Percentiles rank a stretch among this genome's conserved stretches.
Conservation (phyloP, 371 early-diverging fungal genomes). For the Rhizopus sp. region DNA sequence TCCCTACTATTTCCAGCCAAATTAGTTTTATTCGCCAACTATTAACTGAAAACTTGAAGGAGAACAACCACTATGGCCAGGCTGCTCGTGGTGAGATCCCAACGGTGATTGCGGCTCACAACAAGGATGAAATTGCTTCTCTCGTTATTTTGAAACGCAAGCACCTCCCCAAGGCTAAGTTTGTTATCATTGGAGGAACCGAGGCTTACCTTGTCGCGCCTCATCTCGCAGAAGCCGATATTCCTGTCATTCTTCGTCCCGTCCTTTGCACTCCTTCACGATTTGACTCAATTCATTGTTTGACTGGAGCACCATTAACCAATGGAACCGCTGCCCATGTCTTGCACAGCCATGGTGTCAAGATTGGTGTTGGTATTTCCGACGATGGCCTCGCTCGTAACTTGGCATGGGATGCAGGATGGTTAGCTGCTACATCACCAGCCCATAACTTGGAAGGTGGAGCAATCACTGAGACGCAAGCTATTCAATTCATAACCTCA, state of each 20-base stretch:
- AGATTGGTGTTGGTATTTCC: conserved; percentile 59
- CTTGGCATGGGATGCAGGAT: conserved; percentile 81
- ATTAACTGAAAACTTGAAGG: conserved; percentile 31
- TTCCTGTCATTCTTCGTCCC: conserved; percentile 69
- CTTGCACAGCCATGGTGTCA: conserved; percentile 65
- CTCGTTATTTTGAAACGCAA: conserved; percentile 60
- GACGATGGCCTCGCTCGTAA: conserved; percentile 66
- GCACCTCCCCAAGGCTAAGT: conserved; percentile 30
- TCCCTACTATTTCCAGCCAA: conserved; percentile 68
- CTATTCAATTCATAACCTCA: conserved; percentile 73
- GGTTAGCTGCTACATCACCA: conserved; percentile 56
- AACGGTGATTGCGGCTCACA: conserved; percentile 57
- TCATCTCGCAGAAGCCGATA: conserved; percentile 55
- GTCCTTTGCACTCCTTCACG: conserved; percentile 64
- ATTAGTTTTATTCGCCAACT: conserved; percentile 61
- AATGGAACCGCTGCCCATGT: conserved; percentile 63
- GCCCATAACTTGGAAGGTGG: conserved; percentile 15
- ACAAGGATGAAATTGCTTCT: conserved; percentile 75
- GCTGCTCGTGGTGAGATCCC: conserved; percentile 68
- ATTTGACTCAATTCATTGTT: conserved; percentile 73
- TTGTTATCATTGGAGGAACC: conserved; percentile 64
- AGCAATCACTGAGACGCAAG: conserved; percentile 57
- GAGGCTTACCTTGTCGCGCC: conserved; percentile 73
- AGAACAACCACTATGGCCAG: conserved; percentile 32
- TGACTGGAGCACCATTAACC: conserved; percentile 61